Percentiles rank a stretch among this genome's conserved stretches.
phyloP scores from a whole-genome alignment of 495 filamentous ascomycete species.

The Hypoxylon lenormandii region DNA sequence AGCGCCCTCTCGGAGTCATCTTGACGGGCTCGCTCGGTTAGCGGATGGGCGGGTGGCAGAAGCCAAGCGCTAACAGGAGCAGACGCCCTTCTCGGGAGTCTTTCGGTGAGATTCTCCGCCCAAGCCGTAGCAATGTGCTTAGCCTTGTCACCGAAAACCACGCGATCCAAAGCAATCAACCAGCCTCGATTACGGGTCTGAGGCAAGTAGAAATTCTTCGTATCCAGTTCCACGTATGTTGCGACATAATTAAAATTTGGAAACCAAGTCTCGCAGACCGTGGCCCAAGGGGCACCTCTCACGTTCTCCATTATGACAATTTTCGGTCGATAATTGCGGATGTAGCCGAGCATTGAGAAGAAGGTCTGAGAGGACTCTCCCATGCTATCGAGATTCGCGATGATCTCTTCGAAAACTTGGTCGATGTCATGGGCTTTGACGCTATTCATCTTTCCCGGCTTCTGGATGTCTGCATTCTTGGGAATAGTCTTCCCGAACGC shows the following conservation, averaged over 20 bases:
- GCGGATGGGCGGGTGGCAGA: constrained; percentile 67
- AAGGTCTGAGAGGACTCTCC: constrained; percentile 82
- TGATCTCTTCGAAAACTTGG: constrained; percentile 19
- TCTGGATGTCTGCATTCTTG: not conserved
- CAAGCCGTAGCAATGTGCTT: constrained; percentile 30
- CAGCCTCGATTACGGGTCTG: constrained; percentile 82
- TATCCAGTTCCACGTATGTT: constrained; percentile 65
- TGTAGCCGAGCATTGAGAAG: constrained; percentile 70
- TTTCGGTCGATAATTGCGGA: constrained; percentile 66
- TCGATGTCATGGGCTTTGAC: not conserved
- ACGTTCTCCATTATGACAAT: constrained; percentile 84
- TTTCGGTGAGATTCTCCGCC: constrained; percentile 49
- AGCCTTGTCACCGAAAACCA: constrained; percentile 40
- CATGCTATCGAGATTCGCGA: constrained; percentile 56
- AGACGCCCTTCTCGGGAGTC: constrained; percentile 70
- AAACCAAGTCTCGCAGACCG: constrained; percentile 63
- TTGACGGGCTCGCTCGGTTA: constrained; percentile 63
- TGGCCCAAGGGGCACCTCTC: constrained; percentile 69
- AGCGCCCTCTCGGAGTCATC: constrained; percentile 54
- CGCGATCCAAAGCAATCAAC: constrained; percentile 70
- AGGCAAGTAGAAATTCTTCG: constrained; percentile 81
- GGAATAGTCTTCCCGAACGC: constrained; percentile 10
- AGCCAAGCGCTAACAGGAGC: constrained; percentile 73
- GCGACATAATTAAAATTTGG: constrained; percentile 68
- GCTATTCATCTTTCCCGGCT: not conserved